phyloP scores from a whole-genome alignment of 228 moss, liverwort and hornwort genomes.

The Sphagnum magellanicum region DNA sequence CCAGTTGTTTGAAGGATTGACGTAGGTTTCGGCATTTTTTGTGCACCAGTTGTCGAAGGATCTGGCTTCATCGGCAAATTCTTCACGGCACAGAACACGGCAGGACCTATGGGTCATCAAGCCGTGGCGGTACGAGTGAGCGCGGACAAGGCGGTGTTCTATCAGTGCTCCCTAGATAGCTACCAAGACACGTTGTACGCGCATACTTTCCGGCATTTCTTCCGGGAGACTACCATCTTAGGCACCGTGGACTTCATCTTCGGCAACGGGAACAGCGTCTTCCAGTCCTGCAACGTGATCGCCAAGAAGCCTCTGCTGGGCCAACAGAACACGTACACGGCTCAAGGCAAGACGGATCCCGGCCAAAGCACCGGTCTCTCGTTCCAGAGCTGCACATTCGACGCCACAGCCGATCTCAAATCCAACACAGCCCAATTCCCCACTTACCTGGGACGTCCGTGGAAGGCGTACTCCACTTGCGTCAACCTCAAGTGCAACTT shows the following conservation, averaged over 20 bases:
- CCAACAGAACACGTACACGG: constrained; percentile 51
- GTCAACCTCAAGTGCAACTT: constrained; percentile 32
- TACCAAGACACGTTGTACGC: constrained; percentile 22
- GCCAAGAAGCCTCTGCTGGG: constrained; percentile 15
- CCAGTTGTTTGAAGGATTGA: too few relatives aligned
- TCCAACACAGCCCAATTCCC: constrained; percentile 11
- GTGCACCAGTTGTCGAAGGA: constrained; percentile 25
- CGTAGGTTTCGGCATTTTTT: too few relatives aligned
- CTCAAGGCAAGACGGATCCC: constrained; percentile 46
- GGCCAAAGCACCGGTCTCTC: constrained; percentile 37
- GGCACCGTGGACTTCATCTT: constrained; percentile 62
- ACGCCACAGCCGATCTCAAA: constrained; percentile 18
- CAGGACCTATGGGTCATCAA: constrained; percentile 26
- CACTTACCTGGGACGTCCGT: constrained; percentile 45
- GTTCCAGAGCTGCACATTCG: constrained; percentile 46
- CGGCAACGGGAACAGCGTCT: constrained; percentile 36
- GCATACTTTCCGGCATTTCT: constrained; percentile 41
- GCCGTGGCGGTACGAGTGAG: constrained; percentile 32
- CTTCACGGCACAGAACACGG: constrained; percentile 27
- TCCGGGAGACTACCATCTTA: constrained; percentile 27
- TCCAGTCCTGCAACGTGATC: constrained; percentile 35
- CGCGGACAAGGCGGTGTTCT: constrained; percentile 30
- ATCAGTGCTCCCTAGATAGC: constrained; percentile 25
- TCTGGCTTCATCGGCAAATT: constrained; percentile 30
- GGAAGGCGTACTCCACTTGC: constrained; percentile 41